A percentile compares a stretch with the other conserved stretches of the same genome.
These are phyloP conservation scores for Chaetomiaceae sp. DNA, from an alignment of 2,329 filamentous ascomycete species.

Conservation along the genomic window DNA sequence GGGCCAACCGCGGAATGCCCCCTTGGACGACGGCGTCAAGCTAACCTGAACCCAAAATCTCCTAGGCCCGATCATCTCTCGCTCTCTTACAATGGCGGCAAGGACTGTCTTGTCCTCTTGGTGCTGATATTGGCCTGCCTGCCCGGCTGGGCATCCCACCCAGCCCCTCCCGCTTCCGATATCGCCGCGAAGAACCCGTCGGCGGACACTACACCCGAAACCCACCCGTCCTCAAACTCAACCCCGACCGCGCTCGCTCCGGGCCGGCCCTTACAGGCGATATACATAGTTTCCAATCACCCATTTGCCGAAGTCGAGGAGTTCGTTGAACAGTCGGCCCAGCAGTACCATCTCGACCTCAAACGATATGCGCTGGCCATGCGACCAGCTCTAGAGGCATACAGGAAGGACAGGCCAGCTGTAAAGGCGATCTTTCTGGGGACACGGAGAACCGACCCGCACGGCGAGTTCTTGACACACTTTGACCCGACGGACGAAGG, in stretches of 20 bases:
- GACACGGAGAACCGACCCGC: constrained; percentile 85
- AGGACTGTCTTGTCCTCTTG: constrained; percentile 91
- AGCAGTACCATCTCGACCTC: constrained; percentile 69
- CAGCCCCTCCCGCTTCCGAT: constrained; percentile 22
- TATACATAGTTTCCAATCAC: constrained; percentile 82
- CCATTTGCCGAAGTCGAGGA: constrained; percentile 82
- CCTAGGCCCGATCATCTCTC: constrained; percentile 66
- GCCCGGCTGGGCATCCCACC: constrained; percentile 31
- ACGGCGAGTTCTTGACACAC: constrained; percentile 70
- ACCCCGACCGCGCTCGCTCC: constrained; percentile 32
- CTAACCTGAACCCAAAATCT: constrained; percentile 7
- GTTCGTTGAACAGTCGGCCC: constrained; percentile 67
- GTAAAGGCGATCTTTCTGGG: constrained; percentile 82
- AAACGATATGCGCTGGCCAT: constrained; percentile 72
- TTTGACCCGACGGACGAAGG: constrained; percentile 85
- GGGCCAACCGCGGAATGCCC: neutral
- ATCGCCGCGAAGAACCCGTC: constrained; percentile 12
- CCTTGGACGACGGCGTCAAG: neutral
- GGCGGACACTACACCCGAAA: neutral
- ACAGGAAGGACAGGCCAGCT: constrained; percentile 58
- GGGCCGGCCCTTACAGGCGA: constrained; percentile 57
- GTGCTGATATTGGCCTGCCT: constrained; percentile 73
- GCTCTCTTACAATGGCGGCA: constrained; percentile 94
- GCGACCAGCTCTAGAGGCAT: constrained; percentile 73
- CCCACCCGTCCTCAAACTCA: neutral